These are phyloP conservation scores for Schizochytrium sp. DNA, from an alignment of 108 stramenopile species.

Conservation along the genomic window DNA sequence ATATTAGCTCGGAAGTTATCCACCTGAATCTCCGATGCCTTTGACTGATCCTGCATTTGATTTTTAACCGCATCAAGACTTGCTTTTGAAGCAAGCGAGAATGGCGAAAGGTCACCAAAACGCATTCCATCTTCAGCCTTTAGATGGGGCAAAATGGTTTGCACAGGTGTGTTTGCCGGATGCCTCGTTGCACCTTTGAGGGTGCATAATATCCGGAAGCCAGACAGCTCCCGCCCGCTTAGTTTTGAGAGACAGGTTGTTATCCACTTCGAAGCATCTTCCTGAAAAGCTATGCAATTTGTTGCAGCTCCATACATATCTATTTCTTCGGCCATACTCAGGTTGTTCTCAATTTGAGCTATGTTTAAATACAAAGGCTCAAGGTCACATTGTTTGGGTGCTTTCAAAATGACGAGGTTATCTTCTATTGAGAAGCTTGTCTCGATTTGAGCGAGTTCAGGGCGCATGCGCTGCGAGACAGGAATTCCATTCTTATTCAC, in stretches of 20 bases:
- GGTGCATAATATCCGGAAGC: conserved; percentile 16
- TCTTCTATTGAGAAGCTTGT: neutral
- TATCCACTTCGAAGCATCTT: neutral
- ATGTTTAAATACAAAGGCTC: neutral
- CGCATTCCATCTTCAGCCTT: neutral
- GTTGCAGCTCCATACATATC: conserved; percentile 6
- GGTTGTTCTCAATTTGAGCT: neutral
- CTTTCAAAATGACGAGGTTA: neutral
- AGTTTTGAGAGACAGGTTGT: neutral
- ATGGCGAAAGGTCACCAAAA: neutral
- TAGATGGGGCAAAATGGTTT: neutral
- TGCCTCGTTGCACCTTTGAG: conserved; percentile 5
- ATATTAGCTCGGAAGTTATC: neutral
- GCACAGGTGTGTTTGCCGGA: neutral
- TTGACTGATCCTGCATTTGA: neutral
- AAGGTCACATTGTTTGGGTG: neutral
- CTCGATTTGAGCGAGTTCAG: neutral
- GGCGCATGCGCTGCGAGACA: conserved; percentile 36
- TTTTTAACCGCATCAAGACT: neutral
- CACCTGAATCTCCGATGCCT: neutral
- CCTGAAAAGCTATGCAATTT: neutral
- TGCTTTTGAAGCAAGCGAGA: neutral
- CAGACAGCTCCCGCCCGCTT: neutral
- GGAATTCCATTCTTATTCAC: neutral
- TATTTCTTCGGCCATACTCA: neutral